phyloP scores from a whole-genome alignment of 169 alveolate genomes.

The Babesia gibsoni region DNA sequence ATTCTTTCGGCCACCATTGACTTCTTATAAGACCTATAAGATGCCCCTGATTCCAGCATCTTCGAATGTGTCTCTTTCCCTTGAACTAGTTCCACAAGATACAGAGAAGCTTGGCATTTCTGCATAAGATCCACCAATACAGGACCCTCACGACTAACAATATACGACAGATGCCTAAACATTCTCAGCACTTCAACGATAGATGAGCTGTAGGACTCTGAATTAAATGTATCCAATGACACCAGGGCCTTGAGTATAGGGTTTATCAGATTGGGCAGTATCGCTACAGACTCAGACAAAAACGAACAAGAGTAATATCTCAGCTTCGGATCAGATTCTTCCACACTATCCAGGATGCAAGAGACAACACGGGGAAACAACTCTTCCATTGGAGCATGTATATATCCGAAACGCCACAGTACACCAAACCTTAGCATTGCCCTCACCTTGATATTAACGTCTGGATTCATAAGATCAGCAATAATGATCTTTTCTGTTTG shows the following conservation, averaged over 20 bases:
- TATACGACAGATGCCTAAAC: slow-evolving; percentile 57
- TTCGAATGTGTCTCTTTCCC: slow-evolving; percentile 20
- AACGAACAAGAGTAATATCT: slow-evolving; percentile 55
- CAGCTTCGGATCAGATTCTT: slow-evolving; percentile 59
- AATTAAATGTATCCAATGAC: slow-evolving; percentile 25
- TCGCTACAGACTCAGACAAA: slow-evolving; percentile 51
- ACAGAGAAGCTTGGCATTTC: slow-evolving; percentile 48
- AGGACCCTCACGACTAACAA: slow-evolving; percentile 63
- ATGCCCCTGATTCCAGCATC: too few species aligned
- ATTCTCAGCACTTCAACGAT: slow-evolving; percentile 36
- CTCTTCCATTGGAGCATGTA: slow-evolving; percentile 47
- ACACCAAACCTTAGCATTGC: slow-evolving; percentile 63
- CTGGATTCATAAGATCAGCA: slow-evolving; percentile 30
- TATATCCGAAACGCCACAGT: slow-evolving; percentile 42
- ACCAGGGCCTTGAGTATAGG: slow-evolving; percentile 40
- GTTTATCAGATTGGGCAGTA: slow-evolving; percentile 46
- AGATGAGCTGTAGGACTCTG: slow-evolving; percentile 20
- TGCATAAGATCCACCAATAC: slow-evolving; percentile 58
- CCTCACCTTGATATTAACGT: slow-evolving; percentile 23
- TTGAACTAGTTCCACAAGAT: slow-evolving; percentile 38
- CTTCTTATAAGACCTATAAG: too few species aligned
- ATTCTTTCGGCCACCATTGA: background rate
- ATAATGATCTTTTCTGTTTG: slow-evolving; percentile 54
- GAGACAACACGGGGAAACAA: slow-evolving; percentile 54
- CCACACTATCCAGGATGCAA: slow-evolving; percentile 45